Evolutionary conservation across 768 basidiomycete species (phyloP), one percentile per base, ranked within the genome.

Genomic region (Lenzites betulinus): DNA sequence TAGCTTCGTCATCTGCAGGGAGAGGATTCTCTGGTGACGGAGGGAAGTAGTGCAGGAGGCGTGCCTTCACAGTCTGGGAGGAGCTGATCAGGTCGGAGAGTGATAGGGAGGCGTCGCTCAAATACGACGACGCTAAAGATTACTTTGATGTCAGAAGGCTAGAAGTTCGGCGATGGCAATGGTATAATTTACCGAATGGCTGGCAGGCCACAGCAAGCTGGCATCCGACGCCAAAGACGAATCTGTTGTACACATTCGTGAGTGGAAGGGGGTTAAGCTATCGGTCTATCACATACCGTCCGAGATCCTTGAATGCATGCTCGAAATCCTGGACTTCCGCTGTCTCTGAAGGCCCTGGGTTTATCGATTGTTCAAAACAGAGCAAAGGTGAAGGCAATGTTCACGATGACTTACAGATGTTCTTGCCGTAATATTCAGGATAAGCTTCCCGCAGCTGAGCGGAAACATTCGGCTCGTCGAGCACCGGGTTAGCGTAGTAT

Each of bases 31-130:
- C 80, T 1, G 80, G 71, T 26, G 80, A 69, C 11, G 87, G 86
- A 16, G 96, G 91, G 68, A 95, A 99, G 74, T 99, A 99, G 70
- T 99, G 96, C n/a, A 99, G 78, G 13, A 99, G 82, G 33, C 97
- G 84, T 3, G 93, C 96, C 73, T 98, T 98, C 39, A 86, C 90
- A 6, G 91, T 93, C 67, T 90, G 87, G 8, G 92, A 92, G 2
- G 81, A 80, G 18, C 79, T 74, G 69, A 98, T 90, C 50, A 99
- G 75, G 16, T 83, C 73, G 7, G 86, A 81, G 23, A 98, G 76
- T 9, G 91, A 89, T 47, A 90, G 66, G 0, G 85, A 85, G 1
- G 83, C 74, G 71, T 92, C 89, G 2, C 79, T 78, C 43, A 93
- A 71, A 62, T 90, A 82, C 36, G 85, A 74, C 15, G 88, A 82